These are phyloP conservation scores for Exophiala sp. DNA, from an alignment of 2,329 filamentous ascomycete genomes.

Conservation along the genomic window DNA sequence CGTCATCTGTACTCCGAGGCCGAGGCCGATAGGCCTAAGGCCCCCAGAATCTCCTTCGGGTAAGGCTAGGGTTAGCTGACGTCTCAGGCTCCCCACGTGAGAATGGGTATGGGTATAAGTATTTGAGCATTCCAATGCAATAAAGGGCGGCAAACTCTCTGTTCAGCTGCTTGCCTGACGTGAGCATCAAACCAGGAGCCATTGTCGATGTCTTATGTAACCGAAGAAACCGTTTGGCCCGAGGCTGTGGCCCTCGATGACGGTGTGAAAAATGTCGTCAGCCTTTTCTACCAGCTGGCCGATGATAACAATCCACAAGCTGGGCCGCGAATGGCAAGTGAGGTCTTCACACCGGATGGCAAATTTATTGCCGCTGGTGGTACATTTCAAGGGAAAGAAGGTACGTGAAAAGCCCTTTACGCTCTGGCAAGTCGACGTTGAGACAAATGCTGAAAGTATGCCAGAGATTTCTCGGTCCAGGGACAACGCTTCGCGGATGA, in stretches of 20 bases:
- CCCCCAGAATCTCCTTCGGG: no score
- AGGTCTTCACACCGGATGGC: constrained; percentile 3
- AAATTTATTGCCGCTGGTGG: not conserved
- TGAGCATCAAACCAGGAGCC: not conserved
- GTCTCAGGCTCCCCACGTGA: no score
- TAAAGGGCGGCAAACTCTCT: not conserved
- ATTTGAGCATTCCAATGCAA: not conserved
- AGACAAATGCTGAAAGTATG: no score
- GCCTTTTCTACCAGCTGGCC: constrained; percentile 9
- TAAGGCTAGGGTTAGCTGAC: no score
- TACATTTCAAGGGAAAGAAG: not conserved
- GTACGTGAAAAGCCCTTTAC: not conserved
- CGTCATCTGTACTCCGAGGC: no score
- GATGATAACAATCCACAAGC: not conserved
- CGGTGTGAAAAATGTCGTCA: constrained; percentile 3
- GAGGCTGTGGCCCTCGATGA: not conserved
- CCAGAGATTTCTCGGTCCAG: constrained; percentile 5
- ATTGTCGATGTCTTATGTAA: constrained; percentile 5
- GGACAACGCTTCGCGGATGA: not conserved
- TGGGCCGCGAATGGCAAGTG: constrained; percentile 5
- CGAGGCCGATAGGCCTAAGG: no score
- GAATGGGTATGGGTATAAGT: not conserved
- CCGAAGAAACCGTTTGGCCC: constrained; percentile 8
- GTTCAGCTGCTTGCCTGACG: no score
- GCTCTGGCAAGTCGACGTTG: no score